phyloP scores from a whole-genome alignment of 495 filamentous ascomycete genomes.

The Hypoxylon fuscum region DNA sequence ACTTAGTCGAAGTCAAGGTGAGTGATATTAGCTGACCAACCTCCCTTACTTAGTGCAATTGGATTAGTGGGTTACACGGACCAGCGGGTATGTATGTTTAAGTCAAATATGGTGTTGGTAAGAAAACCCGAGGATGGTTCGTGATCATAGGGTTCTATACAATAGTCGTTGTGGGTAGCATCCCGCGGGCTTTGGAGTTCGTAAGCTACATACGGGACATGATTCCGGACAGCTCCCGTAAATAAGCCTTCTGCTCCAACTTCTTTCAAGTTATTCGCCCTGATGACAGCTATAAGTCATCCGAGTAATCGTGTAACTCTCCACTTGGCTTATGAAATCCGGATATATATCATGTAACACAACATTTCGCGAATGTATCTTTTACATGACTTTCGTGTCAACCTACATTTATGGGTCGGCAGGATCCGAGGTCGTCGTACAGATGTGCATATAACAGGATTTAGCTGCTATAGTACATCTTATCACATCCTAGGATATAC shows the following conservation, averaged over 20 bases:
- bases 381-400: background rate
- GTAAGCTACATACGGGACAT: slow-evolving; percentile 30
- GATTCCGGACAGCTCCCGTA: slow-evolving; percentile 21
- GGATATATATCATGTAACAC: background rate
- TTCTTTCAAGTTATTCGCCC: background rate
- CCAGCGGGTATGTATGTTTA: slow-evolving; percentile 2
- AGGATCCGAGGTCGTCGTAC: slow-evolving; percentile 2
- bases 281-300: slow-evolving; percentile 12
- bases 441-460: background rate
- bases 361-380: background rate
- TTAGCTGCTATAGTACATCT: slow-evolving; percentile 10
- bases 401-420: background rate
- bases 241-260: background rate
- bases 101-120: slow-evolving; percentile 1
- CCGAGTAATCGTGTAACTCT: slow-evolving; percentile 22
- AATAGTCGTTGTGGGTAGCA: background rate
- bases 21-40: slow-evolving; percentile 32
- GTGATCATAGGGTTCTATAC: slow-evolving; percentile 17
- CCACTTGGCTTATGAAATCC: background rate
- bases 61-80: background rate
- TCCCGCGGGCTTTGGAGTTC: background rate
- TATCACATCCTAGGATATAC: slow-evolving; percentile 11
- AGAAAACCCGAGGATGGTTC: slow-evolving; percentile 14
- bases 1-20: slow-evolving; percentile 12
- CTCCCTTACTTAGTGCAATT: background rate